Evolutionary conservation across 78 protist species (phyloP).

Genomic region (slime mould (Dictyostelium discoideum)): dicty_2.7 NC_007091.3:4634501-4635000

Average conservation of each 20-base stretch:
- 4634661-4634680: background rate
- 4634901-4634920: background rate
- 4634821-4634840: too few species aligned
- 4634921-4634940: background rate
- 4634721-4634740: background rate
- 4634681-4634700: background rate
- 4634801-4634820: too few species aligned
- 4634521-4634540: background rate
- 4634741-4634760: background rate
- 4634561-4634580: background rate
- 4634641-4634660: background rate
- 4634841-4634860: too few species aligned
- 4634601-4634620: constrained; percentile 9
- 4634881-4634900: too few species aligned
- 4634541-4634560: background rate
- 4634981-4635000: background rate
- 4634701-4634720: background rate
- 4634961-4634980: background rate
- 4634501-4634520: background rate
- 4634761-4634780: background rate
- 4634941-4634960: background rate
- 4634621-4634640: background rate
- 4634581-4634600: background rate
- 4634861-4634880: too few species aligned
- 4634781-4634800: too few species aligned